Percentiles rank a stretch among this genome's conserved stretches.
phyloP scores from a whole-genome alignment of 192 early-diverging fungal genomes.

The Dispira simplex region DNA sequence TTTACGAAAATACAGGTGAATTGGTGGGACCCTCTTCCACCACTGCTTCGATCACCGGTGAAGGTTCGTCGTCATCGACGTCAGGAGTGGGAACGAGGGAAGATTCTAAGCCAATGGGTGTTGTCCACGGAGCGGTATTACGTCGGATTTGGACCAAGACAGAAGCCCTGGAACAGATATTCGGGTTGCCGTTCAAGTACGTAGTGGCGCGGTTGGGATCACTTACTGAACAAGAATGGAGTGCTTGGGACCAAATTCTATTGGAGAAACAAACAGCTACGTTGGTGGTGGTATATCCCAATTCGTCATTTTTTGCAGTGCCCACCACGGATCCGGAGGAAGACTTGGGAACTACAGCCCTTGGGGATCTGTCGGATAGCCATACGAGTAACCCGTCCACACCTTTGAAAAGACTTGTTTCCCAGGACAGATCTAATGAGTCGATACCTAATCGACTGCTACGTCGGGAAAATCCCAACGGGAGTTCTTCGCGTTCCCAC shows the following conservation, averaged over 20 bases:
- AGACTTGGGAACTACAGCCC: too few species aligned
- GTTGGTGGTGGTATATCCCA: not conserved
- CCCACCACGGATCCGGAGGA: not conserved
- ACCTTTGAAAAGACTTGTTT: not conserved
- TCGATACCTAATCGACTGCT: not conserved
- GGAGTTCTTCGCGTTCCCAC: too few species aligned
- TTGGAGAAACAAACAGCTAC: not conserved
- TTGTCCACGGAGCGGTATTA: not conserved
- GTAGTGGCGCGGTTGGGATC: slow-evolving; percentile 5
- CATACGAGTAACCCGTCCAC: not conserved
- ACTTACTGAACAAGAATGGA: not conserved
- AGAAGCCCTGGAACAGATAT: not conserved
- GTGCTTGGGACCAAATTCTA: slow-evolving; percentile 1
- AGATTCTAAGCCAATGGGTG: too few species aligned
- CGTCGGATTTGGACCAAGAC: not conserved
- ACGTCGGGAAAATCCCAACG: not conserved
- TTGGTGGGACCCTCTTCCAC: too few species aligned
- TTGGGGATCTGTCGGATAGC: too few species aligned
- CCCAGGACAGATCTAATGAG: not conserved
- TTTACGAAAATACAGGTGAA: not conserved
- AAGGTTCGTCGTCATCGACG: too few species aligned
- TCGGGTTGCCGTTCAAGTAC: slow-evolving; percentile 6
- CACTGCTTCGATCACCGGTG: too few species aligned
- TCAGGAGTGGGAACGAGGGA: not conserved
- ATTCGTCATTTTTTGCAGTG: slow-evolving; percentile 8